Conservation (phyloP, 352 stramenopile species). For the Thraustotheca clavata region DNA sequence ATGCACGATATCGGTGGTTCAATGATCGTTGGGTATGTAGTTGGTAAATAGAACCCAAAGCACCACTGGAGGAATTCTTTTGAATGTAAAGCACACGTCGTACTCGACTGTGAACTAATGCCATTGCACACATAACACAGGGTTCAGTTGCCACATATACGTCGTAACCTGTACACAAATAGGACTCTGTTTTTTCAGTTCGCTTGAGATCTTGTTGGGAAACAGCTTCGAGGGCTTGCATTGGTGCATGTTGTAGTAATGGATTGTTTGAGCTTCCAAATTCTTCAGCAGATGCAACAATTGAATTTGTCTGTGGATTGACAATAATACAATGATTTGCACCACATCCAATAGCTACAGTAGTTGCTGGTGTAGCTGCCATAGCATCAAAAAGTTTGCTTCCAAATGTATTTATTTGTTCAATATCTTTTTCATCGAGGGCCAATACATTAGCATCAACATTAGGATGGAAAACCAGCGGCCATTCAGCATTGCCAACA, state of each 20-base stretch:
- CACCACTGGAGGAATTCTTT: conserved; percentile 46
- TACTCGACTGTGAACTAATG: conserved; percentile 76
- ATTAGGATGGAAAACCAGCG: conserved; percentile 51
- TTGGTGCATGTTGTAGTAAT: neutral
- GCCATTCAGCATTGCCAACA: conserved; percentile 35
- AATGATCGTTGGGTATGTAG: conserved; percentile 81
- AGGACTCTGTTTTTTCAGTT: conserved; percentile 35
- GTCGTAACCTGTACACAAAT: conserved; percentile 85
- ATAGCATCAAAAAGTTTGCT: neutral
- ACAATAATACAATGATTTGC: conserved; percentile 52
- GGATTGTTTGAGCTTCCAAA: conserved; percentile 33
- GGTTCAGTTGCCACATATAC: conserved; percentile 79
- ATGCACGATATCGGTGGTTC: conserved; percentile 85
- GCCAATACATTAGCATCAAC: neutral
- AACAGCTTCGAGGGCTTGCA: neutral
- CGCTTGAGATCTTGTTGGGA: neutral
- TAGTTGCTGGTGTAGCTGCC: neutral
- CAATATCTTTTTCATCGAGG: neutral
- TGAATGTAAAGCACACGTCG: conserved; percentile 67
- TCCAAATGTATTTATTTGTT: neutral
- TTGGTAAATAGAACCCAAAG: conserved; percentile 44
- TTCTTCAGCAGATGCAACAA: conserved; percentile 15
- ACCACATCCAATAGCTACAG: conserved; percentile 29
- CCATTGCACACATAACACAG: conserved; percentile 87
- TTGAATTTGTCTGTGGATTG: conserved; percentile 40